Conservation (phyloP, 768 basidiomycete genomes). For the Pisolithus marmoratus region DNA sequence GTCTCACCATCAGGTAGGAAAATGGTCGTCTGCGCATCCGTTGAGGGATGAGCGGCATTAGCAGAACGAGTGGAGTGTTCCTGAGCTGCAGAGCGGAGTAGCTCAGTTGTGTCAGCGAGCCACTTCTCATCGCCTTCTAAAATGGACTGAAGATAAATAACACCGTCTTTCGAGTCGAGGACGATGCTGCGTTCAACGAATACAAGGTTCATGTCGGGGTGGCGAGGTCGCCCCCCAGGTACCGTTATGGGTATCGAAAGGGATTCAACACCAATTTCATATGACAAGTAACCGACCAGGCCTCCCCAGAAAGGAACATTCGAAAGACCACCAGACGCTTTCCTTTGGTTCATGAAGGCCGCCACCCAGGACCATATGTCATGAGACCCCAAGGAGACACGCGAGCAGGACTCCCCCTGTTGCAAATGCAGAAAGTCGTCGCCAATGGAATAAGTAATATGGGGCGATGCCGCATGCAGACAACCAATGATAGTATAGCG, state of each 20-base stretch:
- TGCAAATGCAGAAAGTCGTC: constrained; percentile 44
- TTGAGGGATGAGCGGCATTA: constrained; percentile 18
- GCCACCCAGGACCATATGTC: constrained; percentile 76
- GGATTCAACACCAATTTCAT: constrained; percentile 67
- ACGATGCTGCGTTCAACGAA: constrained; percentile 79
- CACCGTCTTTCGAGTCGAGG: constrained; percentile 38
- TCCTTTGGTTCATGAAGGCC: constrained; percentile 55
- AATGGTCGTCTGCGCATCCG: constrained; percentile 29
- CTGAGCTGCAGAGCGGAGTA: constrained; percentile 10
- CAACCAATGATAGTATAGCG: constrained; percentile 69
- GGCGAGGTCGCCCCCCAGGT: constrained; percentile 25
- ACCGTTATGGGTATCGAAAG: constrained; percentile 37
- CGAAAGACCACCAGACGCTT: constrained; percentile 26
- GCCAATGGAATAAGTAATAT: constrained; percentile 54
- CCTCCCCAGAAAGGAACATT: constrained; percentile 83
- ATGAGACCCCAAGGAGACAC: constrained; percentile 38
- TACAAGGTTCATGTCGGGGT: constrained; percentile 70
- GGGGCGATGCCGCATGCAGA: constrained; percentile 46
- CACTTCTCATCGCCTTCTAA: constrained; percentile 53
- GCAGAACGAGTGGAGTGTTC: constrained; percentile 2
- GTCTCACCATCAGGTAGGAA: constrained; percentile 48
- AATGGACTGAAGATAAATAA: constrained; percentile 61
- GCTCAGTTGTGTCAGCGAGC: constrained; percentile 40
- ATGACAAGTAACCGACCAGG: constrained; percentile 70
- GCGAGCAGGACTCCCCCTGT: constrained; percentile 28